Percentiles rank a stretch among this genome's conserved stretches.
phyloP scores from a whole-genome alignment of 1,284 basidiomycete species.

The Phellopilus nigrolimitatus region DNA sequence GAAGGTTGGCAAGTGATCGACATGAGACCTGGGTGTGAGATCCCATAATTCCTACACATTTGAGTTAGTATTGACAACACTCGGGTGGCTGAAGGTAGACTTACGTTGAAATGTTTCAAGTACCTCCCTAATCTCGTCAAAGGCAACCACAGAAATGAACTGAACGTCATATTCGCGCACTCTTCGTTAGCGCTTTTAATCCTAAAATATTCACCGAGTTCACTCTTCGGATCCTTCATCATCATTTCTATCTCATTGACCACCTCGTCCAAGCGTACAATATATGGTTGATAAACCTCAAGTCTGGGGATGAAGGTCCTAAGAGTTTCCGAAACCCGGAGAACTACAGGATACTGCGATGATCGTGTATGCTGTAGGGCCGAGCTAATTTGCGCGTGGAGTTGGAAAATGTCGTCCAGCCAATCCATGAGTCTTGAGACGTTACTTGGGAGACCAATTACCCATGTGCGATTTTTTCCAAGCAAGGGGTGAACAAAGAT shows the following conservation, averaged over 20 bases:
- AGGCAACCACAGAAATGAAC: slow-evolving; percentile 70
- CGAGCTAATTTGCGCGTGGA: slow-evolving; percentile 62
- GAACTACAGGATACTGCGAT: slow-evolving; percentile 42
- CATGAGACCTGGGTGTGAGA: slow-evolving; percentile 62
- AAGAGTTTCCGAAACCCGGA: slow-evolving; percentile 53
- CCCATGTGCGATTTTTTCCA: slow-evolving; percentile 67
- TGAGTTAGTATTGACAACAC: slow-evolving; percentile 26
- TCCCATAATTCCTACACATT: slow-evolving; percentile 55
- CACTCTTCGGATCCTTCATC: slow-evolving; percentile 48
- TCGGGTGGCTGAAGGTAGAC: slow-evolving; percentile 24
- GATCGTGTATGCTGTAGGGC: slow-evolving; percentile 44
- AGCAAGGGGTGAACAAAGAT: slow-evolving; percentile 76
- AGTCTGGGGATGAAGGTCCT: slow-evolving; percentile 57
- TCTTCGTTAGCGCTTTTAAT: slow-evolving; percentile 58
- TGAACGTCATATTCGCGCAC: slow-evolving; percentile 58
- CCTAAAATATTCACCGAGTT: slow-evolving; percentile 81
- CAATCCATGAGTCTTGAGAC: slow-evolving; percentile 75
- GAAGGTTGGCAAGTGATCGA: slow-evolving; percentile 62
- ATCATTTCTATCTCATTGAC: slow-evolving; percentile 50
- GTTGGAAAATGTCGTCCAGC: slow-evolving; percentile 76
- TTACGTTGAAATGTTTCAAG: slow-evolving; percentile 68
- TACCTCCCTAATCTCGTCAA: slow-evolving; percentile 71
- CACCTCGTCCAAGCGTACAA: slow-evolving; percentile 66
- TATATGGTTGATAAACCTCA: slow-evolving; percentile 82
- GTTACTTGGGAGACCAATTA: slow-evolving; percentile 67